Evolutionary conservation across 805 yeast species (phyloP).

Genomic region (Saccharomyces jurei): DNA sequence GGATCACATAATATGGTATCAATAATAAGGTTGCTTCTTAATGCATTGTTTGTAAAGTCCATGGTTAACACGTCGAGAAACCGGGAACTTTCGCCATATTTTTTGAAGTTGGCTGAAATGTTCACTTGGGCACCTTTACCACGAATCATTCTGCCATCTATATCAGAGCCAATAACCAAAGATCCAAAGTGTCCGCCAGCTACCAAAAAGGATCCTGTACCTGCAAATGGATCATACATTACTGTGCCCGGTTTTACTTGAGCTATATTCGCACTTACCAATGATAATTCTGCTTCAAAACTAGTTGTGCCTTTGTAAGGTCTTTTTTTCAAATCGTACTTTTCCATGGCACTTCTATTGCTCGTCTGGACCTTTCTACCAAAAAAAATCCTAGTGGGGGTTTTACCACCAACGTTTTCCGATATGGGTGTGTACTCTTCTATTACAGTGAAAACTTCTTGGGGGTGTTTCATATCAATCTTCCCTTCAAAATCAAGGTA

Average conservation of each 20-base stretch:
- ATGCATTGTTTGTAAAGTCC: conserved; percentile 91
- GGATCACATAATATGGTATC: conserved; percentile 93
- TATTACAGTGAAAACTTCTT: conserved; percentile 57
- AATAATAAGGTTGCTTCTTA: conserved; percentile 51
- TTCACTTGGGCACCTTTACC: conserved; percentile 45
- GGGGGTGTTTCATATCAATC: conserved; percentile 70
- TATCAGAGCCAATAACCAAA: conserved; percentile 76
- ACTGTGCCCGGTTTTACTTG: conserved; percentile 58
- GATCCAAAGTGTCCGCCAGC: conserved; percentile 86
- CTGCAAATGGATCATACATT: conserved; percentile 91
- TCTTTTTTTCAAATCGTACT: conserved; percentile 72
- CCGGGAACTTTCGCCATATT: conserved; percentile 50
- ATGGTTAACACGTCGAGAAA: conserved; percentile 75
- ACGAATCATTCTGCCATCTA: conserved; percentile 70
- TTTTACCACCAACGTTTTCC: conserved; percentile 34
- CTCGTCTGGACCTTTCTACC: conserved; percentile 63
- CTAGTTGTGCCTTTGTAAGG: conserved; percentile 93
- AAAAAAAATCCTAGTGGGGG: conserved; percentile 57
- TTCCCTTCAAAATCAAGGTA: conserved; percentile 71
- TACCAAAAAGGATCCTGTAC: conserved; percentile 89
- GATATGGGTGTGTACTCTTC: conserved; percentile 60
- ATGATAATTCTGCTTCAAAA: conserved; percentile 86
- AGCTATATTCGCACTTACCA: conserved; percentile 81
- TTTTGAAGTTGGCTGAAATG: conserved; percentile 60
- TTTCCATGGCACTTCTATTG: conserved; percentile 62